Base-by-base conservation (phyloP, 2,329 filamentous ascomycete species). In the Biscogniauxia mediterranea region DNA sequence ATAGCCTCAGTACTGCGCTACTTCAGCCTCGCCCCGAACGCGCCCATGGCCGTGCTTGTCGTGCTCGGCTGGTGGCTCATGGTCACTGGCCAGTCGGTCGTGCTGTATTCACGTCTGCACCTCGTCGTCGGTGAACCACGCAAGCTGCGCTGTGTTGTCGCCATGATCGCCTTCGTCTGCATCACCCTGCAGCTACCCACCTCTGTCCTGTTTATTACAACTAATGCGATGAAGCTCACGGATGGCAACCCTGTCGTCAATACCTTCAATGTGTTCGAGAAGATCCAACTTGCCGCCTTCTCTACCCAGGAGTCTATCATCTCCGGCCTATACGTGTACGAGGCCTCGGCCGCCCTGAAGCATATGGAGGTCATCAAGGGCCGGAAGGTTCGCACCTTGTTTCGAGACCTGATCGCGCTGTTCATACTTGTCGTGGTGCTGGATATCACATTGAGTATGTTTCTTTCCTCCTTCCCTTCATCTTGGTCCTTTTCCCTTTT, bases 21-120 rank as follows among this genome's bases (percentile, higher is more conserved):
- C 52, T 67, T 70, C 57, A 54, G 32, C 1, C 25, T 69, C 25
- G 63, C 59, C 15, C 60, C 62, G 19, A 54, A 57, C 9, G 23
- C 68, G 13, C 66, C 63, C 13, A 64, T 66, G 57, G 32, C 62
- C 32, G 55, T 64, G 3, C 13, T 63, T 46, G 58, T 77, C 58
- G 56, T 70, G 46, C 62, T 88, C 59, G 85, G 84, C 11, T 84
- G 86, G 82, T 83, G 81, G 70, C 67, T 75, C 4, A 85, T 87
- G 78, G 81, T 87, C 8, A 83, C 83, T 17, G 86, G 86, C 3
- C 82, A 86, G 67, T 80, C 81, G 0, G 65, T 85, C 17, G 83
- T 87, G 5, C 75, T 87, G 2, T 87, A 84, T 72, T 88, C 85
- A 54, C 80, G 86, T 21, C 78, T 87, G 9, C 82, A 89, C 67